Percentiles rank a stretch among this genome's conserved stretches.
phyloP scores from a whole-genome alignment of 129 eudicot species.

The Solidago caesia region DNA sequence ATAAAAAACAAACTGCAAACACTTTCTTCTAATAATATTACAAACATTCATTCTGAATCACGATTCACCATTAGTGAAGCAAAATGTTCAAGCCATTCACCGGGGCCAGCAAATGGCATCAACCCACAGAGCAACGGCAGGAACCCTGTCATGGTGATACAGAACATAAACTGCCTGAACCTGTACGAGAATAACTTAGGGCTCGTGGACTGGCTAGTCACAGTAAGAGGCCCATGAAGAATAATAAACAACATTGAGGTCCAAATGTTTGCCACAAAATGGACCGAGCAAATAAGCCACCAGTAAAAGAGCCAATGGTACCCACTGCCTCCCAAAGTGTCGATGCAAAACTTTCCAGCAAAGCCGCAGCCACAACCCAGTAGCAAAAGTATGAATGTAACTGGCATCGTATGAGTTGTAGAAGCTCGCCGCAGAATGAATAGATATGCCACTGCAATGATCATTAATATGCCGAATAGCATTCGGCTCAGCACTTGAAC shows the following conservation, averaged over 20 bases:
- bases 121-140: constrained; percentile 72
- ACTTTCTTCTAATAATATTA: not conserved
- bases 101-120: constrained; percentile 70
- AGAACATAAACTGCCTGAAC: constrained; percentile 56
- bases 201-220: constrained; percentile 30
- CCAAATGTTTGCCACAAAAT: constrained; percentile 54
- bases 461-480: constrained; percentile 61
- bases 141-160: constrained; percentile 30
- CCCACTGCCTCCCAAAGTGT: constrained; percentile 91
- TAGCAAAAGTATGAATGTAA: constrained; percentile 66
- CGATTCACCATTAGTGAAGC: constrained; percentile 24
- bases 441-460: constrained; percentile 43
- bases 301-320: constrained; percentile 70
- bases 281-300: constrained; percentile 68
- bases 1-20: not conserved
- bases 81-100: constrained; percentile 74
- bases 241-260: constrained; percentile 40
- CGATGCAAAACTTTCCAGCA: constrained; percentile 74
- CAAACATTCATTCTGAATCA: constrained; percentile 22
- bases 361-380: constrained; percentile 69
- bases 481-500: constrained; percentile 64
- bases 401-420: constrained; percentile 76
- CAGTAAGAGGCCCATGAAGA: constrained; percentile 75
- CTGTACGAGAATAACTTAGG: constrained; percentile 39
- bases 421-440: constrained; percentile 61